phyloP scores from a whole-genome alignment of 2,329 filamentous ascomycete species.

The Dothideomycetes sp. region DNA sequence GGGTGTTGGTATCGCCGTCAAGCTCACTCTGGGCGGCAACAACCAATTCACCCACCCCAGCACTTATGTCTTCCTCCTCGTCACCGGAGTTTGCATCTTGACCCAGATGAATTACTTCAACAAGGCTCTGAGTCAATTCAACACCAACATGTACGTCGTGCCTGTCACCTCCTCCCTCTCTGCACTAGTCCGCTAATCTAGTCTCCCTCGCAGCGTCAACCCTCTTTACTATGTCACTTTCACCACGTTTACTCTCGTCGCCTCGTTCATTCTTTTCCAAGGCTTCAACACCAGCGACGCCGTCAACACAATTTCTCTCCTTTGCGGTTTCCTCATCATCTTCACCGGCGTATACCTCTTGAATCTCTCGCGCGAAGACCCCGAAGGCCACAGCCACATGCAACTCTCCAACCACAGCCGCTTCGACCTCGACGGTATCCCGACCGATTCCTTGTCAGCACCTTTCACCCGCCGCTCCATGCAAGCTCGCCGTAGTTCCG shows the following conservation, averaged over 20 bases:
- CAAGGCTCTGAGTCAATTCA: constrained; percentile 93
- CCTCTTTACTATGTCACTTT: constrained; percentile 97
- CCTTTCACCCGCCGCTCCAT: constrained; percentile 87
- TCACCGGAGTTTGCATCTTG: constrained; percentile 85
- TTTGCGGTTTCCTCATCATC: constrained; percentile 88
- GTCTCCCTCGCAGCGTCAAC: constrained; percentile 58
- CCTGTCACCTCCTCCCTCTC: not conserved
- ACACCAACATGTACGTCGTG: constrained; percentile 78
- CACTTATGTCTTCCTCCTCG: constrained; percentile 94
- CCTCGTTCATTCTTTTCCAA: constrained; percentile 90
- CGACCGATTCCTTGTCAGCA: constrained; percentile 83
- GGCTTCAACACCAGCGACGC: constrained; percentile 92
- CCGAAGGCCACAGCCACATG: constrained; percentile 58
- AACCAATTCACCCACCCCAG: constrained; percentile 94
- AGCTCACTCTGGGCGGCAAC: constrained; percentile 83
- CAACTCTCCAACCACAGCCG: constrained; percentile 38
- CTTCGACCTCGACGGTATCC: constrained; percentile 61
- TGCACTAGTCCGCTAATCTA: not conserved
- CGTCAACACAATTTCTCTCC: constrained; percentile 83
- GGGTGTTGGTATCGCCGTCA: constrained; percentile 94
- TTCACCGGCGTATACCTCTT: constrained; percentile 93
- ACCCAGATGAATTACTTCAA: constrained; percentile 99
- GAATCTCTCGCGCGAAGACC: constrained; percentile 88
- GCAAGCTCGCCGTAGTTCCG: constrained; percentile 66
- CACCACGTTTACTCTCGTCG: constrained; percentile 85